Evolutionary conservation across 108 stramenopile genomes (phyloP).

Genomic region (Conticribra weissflogii): DNA sequence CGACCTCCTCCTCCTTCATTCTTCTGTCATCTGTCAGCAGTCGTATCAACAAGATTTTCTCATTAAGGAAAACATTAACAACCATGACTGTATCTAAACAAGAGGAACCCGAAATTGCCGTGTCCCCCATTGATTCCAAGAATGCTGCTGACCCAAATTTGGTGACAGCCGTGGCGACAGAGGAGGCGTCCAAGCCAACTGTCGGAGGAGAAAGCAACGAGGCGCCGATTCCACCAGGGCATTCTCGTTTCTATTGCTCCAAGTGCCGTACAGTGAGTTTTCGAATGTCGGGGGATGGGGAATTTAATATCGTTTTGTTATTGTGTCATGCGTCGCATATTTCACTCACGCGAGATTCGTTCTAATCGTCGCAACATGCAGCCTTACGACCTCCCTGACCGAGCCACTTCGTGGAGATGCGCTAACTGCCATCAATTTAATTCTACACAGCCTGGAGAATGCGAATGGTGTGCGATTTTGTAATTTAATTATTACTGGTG

Average conservation of each 20-base stretch:
- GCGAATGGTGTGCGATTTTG: slow-evolving; percentile 74
- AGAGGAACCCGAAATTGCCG: slow-evolving; percentile 54
- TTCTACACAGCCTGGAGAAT: slow-evolving; percentile 71
- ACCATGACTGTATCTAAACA: slow-evolving; percentile 51
- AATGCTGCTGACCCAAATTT: slow-evolving; percentile 28
- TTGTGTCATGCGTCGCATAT: not conserved
- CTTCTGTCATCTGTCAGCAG: not conserved
- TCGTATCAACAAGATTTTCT: not conserved
- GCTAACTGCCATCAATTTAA: slow-evolving; percentile 74
- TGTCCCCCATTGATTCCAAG: slow-evolving; percentile 13
- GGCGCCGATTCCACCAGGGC: slow-evolving; percentile 71
- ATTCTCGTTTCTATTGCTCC: slow-evolving; percentile 74
- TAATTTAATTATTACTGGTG: slow-evolving; percentile 19
- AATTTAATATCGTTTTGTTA: not conserved
- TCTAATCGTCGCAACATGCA: slow-evolving; percentile 26
- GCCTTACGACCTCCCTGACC: slow-evolving; percentile 82
- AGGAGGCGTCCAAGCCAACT: slow-evolving; percentile 12
- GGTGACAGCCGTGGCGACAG: slow-evolving; percentile 29
- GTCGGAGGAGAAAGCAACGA: slow-evolving; percentile 32
- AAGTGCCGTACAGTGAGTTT: slow-evolving; percentile 70
- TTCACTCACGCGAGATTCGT: too few species aligned
- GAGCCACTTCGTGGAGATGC: slow-evolving; percentile 81
- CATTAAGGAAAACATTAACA: not conserved
- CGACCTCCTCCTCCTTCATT: too few species aligned
- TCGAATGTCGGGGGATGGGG: not conserved